Base-by-base conservation (phyloP, 129 eudicot species). In the Centrapalus pauciflorus region DNA sequence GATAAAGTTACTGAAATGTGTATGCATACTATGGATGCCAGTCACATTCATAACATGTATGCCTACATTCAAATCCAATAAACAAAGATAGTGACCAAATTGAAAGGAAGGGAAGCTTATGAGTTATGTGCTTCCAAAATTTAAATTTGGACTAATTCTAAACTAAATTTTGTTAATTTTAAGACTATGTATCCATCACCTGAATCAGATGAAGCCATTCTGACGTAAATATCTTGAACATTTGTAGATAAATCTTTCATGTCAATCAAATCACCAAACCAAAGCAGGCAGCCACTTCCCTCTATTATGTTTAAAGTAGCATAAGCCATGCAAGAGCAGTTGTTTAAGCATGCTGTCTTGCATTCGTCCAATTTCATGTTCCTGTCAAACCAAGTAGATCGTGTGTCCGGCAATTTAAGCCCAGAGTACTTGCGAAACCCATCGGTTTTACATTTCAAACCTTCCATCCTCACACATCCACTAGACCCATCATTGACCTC, bases 291-390 rank as follows among this genome's bases (percentile, higher is more conserved):
- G 13, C 82, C 78, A 28, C 56, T 71, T 49, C 64, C 70, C 3
- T 75, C 37, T 2, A 23, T 45, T 3, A 58, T 28, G 28, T 77
- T 65, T 23, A 70, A 41, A 65, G 37, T 77, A 10, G 82, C 35
- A 50, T 71, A 77, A 25, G 77, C 82, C 67, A 66, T 66, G 56
- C 82, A 77, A 2, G 74, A 64, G 37, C 78, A 71, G 37, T 77
- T 71, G 10, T 26, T 35, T 55, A 64, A 58, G 57, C 82, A 77
- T 37, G 27, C 24, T 1, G 23, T 29, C 21, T 23, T 30, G 27
- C 82, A 77, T 21, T 77, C 82, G 3, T 71, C 82, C 62, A 71
- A 71, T 12, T 35, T 77, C 70, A 77, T 64, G 25, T 10, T 65
- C 60, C 24, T 41, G 34, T 77, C 54, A 58, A 54, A 71, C 74